Evolutionary conservation across 371 early-diverging fungal species (phyloP).

Genomic region (Mucor mucedo): DNA sequence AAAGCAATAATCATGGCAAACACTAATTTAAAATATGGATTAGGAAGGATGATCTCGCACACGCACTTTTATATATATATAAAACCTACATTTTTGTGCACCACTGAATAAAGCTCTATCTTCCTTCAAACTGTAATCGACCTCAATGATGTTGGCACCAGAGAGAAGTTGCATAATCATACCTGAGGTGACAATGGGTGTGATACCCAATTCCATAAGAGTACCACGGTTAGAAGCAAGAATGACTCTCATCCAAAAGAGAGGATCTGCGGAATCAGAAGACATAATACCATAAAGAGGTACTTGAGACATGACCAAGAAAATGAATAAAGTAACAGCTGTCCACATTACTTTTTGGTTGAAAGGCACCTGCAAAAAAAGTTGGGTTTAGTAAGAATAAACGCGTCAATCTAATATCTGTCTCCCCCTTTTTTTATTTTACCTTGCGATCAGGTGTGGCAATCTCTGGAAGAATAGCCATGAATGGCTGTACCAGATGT

Average conservation of each 20-base stretch:
- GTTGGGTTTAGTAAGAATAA: neutral
- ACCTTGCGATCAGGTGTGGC: constrained; percentile 97
- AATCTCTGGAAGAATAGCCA: constrained; percentile 98
- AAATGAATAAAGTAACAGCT: constrained; percentile 98
- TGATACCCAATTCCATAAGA: constrained; percentile 99
- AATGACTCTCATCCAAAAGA: constrained; percentile 99
- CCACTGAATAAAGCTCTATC: constrained; percentile 99
- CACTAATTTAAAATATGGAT: constrained; percentile 47
- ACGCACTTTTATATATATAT: neutral
- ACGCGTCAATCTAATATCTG: constrained; percentile 3
- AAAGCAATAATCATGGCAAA: constrained; percentile 96
- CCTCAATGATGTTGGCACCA: constrained; percentile 97
- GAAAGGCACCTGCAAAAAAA: constrained; percentile 89
- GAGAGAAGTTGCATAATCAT: constrained; percentile 99
- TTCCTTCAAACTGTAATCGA: constrained; percentile 98
- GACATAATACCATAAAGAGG: constrained; percentile 99
- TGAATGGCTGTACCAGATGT: constrained; percentile 98
- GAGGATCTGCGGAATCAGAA: constrained; percentile 96
- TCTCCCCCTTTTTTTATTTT: constrained; percentile 12
- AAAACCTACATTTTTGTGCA: constrained; percentile 91
- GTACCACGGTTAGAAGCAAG: constrained; percentile 99
- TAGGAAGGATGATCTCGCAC: neutral
- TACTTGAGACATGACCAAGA: constrained; percentile 99
- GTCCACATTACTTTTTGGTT: constrained; percentile 99
- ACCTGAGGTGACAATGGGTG: constrained; percentile 99